phyloP scores from a whole-genome alignment of 2,329 filamentous ascomycete genomes.

The Aspergillus pseudoviridinutans region DNA sequence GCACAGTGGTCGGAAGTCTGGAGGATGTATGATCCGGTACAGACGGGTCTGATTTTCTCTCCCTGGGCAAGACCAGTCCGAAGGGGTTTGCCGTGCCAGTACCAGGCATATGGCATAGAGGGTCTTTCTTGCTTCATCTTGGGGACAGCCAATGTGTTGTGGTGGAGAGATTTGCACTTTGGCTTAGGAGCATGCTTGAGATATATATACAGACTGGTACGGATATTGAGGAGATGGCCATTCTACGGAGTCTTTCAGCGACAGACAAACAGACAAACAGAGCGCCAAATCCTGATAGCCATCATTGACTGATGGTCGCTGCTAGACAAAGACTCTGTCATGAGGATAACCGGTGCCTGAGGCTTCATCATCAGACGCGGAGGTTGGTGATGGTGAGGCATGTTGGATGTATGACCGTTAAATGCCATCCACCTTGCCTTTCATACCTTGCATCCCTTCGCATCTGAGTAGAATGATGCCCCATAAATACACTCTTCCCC shows the following conservation, averaged over 20 bases:
- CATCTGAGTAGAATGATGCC: not conserved
- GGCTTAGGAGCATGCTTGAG: not conserved
- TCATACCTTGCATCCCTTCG: not conserved
- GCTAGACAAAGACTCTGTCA: not conserved
- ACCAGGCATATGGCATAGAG: constrained; percentile 20
- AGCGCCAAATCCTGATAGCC: not conserved
- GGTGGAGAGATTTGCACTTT: not conserved
- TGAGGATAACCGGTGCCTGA: not conserved
- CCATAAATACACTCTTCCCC: not conserved
- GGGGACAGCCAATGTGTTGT: not conserved
- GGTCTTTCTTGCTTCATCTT: constrained; percentile 2
- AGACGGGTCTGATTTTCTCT: constrained; percentile 14
- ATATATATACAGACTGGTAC: not conserved
- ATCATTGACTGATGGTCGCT: not conserved
- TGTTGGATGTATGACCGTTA: not conserved
- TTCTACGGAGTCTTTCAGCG: not conserved
- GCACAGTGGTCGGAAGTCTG: not conserved
- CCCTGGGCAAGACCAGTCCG: constrained; percentile 11
- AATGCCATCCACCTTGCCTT: not conserved
- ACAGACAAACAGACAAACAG: not conserved
- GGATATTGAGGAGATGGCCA: not conserved
- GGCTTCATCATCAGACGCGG: not conserved
- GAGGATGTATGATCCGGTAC: not conserved
- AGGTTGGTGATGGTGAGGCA: not conserved
- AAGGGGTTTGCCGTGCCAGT: constrained; percentile 21